A percentile compares a stretch with the other conserved stretches of the same genome.
phyloP scores from a whole-genome alignment of 768 basidiomycete species.

The Russula sp. region DNA sequence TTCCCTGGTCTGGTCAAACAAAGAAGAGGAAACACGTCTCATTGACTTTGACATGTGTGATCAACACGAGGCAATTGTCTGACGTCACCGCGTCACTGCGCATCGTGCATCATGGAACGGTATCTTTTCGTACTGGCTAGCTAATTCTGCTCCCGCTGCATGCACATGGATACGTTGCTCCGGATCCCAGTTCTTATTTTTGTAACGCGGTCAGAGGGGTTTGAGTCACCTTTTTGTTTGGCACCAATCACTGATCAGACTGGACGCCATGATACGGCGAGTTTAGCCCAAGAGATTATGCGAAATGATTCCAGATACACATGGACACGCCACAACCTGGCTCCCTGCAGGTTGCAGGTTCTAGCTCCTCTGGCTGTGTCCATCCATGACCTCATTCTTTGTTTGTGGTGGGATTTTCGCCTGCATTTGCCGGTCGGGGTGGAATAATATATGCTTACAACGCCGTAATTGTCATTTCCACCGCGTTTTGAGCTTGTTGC shows the following conservation, averaged over 20 bases:
- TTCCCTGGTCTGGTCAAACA: not conserved
- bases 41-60: not conserved
- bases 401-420: not conserved
- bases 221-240: not conserved
- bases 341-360: not conserved
- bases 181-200: not conserved
- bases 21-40: not conserved
- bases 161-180: not conserved
- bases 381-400: not conserved
- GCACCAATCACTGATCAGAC: not conserved
- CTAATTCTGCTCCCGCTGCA: not conserved
- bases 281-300: not conserved
- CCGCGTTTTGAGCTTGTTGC: conserved; percentile 7
- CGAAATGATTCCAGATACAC: not conserved
- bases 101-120: not conserved
- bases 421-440: not conserved
- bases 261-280: not conserved
- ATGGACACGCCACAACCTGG: not conserved
- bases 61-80: conserved; percentile 9
- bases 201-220: not conserved
- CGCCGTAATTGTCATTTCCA: conserved; percentile 1
- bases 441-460: not conserved
- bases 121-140: not conserved
- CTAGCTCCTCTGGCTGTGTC: not conserved
- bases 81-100: conserved; percentile 18